A percentile compares a stretch with the other conserved stretches of the same genome.
Conservation (phyloP, 495 filamentous ascomycete species). For the Baudoinia panamericana region DNA sequence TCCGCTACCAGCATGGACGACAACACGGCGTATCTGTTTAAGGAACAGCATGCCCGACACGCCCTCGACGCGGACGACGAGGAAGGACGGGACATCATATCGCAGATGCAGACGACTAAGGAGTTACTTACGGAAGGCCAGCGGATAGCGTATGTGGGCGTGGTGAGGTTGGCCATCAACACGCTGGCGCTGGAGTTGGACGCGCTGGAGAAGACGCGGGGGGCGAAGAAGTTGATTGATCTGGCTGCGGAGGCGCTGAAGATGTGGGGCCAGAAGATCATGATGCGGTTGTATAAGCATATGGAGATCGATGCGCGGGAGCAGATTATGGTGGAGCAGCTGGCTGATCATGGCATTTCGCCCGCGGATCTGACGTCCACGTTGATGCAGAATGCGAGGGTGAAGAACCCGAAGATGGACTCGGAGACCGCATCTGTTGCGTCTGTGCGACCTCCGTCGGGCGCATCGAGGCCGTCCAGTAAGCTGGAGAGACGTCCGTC, state of each 20-base stretch:
- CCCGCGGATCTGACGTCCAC: conserved; percentile 69
- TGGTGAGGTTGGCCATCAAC: conserved; percentile 64
- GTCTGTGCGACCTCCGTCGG: conserved; percentile 8
- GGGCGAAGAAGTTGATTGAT: conserved; percentile 53
- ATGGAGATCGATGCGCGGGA: conserved; percentile 89
- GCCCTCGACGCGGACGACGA: conserved; percentile 64
- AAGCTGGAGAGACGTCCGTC: not conserved
- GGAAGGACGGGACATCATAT: conserved; percentile 57
- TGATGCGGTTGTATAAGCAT: conserved; percentile 81
- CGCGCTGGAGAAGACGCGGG: conserved; percentile 37
- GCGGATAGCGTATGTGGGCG: conserved; percentile 88
- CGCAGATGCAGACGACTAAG: conserved; percentile 93
- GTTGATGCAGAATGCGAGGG: conserved; percentile 84
- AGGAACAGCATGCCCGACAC: conserved; percentile 39
- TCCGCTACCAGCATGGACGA: conserved; percentile 95
- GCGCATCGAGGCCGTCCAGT: conserved; percentile 6
- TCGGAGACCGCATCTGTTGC: conserved; percentile 9
- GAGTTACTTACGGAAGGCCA: conserved; percentile 90
- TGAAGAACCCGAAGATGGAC: conserved; percentile 62
- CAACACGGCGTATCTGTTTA: conserved; percentile 91
- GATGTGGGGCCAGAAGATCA: conserved; percentile 97
- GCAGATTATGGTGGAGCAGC: conserved; percentile 98
- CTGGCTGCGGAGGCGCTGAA: conserved; percentile 62
- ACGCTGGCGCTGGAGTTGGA: conserved; percentile 59
- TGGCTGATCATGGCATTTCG: conserved; percentile 80